Evolutionary conservation across 176 grass and related monocot species (phyloP).

Genomic region (Rhynchospora breviuscula): DNA sequence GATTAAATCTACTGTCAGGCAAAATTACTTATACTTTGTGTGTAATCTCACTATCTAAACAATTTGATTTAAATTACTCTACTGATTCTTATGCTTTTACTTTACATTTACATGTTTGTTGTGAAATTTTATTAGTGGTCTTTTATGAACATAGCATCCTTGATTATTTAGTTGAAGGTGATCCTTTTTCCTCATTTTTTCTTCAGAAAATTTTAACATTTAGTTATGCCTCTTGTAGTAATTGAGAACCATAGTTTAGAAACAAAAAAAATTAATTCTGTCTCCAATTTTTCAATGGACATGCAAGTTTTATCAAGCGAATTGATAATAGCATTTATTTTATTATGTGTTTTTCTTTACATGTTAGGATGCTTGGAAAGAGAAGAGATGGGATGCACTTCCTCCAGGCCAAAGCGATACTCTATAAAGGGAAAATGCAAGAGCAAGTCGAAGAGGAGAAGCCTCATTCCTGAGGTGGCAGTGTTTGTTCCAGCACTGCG

Average conservation of each 20-base stretch:
- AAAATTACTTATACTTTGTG: slow-evolving; percentile 9
- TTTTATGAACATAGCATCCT: neutral
- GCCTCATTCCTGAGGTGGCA: slow-evolving; percentile 66
- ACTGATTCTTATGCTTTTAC: neutral
- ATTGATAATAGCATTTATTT: neutral
- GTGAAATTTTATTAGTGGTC: neutral
- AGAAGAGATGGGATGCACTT: slow-evolving; percentile 69
- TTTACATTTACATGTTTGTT: neutral
- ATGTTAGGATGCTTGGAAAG: slow-evolving; percentile 20
- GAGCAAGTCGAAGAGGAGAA: slow-evolving; percentile 41
- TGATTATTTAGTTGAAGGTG: neutral
- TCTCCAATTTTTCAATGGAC: neutral
- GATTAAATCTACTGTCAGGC: neutral
- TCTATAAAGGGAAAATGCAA: slow-evolving; percentile 1
- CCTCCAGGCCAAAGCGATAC: slow-evolving; percentile 43
- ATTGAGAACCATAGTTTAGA: neutral
- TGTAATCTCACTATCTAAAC: neutral
- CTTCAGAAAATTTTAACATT: neutral
- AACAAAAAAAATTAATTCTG: neutral
- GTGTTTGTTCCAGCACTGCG: slow-evolving; percentile 65
- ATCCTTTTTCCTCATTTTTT: neutral
- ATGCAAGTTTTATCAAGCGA: neutral
- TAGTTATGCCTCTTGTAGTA: neutral
- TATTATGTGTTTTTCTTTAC: neutral
- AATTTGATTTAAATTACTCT: neutral